Evolutionary conservation across 352 stramenopile species (phyloP), one percentile per base, ranked within the genome.

Genomic region (Thalassiosira livingstoniorum): DNA sequence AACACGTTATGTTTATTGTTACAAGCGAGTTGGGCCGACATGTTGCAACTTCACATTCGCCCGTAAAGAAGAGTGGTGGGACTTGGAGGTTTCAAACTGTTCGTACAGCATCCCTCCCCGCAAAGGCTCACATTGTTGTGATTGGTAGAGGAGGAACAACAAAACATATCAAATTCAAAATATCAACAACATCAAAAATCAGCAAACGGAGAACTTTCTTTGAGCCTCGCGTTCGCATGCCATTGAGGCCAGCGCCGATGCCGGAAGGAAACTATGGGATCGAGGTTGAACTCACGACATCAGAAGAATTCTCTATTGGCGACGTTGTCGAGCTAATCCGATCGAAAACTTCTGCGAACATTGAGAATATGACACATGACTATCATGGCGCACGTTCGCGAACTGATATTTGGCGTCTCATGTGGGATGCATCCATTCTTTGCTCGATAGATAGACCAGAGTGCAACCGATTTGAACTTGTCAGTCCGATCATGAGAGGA

Each of bases 391-490:
- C 72, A 0, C 29, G 29, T 4, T 68, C 58, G 15, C 47, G 47
- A 23, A 63, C 34, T 7, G 42, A 64, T 25, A 25, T 55, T 39
- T 92, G 86, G 86, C 75, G 78, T 37, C 23, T 92, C 0, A 68
- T 89, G 2, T 35, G 31, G 5, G 86, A 92, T 66, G 5, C 7
- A 0, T 82, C 54, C 27, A 77, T 90, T 31, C 18, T 42, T 0
- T 92, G 86, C 55, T 77, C 54, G 1, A 21, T 0, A 2, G 62
- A 51, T 25, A 15, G 42, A 23, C 82, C 80, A 13, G 37, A 86
- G 60, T 92, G 87, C 63, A 85, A 80, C 35, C 83, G 55, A 47
- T 90, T 90, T 51, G 87, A 92, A 68, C 43, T 92, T 3, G 73
- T 87, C 4, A 90, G 84, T 55, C 78, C 75, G 2, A 67, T 83